Percentiles rank a stretch among this genome's conserved stretches.
Conservation (phyloP, 2,329 filamentous ascomycete genomes). For the Parascedosporium putredinis region DNA sequence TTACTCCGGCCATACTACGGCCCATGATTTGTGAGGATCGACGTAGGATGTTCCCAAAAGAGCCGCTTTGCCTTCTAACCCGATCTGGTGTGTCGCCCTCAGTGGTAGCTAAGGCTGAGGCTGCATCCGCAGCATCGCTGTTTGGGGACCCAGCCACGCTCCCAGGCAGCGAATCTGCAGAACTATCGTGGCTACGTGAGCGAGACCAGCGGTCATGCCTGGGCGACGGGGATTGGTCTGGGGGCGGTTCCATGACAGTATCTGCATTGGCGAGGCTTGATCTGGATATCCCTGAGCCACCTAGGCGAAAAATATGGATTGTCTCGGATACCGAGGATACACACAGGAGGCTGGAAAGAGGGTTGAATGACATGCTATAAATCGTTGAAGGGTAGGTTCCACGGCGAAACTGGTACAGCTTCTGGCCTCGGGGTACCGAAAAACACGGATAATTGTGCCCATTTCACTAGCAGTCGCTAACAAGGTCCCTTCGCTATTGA, state of each 20-base stretch:
- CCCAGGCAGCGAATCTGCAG: conserved; percentile 36
- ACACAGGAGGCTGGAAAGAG: conserved; percentile 82
- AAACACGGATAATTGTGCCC: conserved; percentile 97
- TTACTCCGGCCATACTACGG: conserved; percentile 75
- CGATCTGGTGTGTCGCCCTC: conserved; percentile 17
- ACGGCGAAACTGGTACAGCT: conserved; percentile 90
- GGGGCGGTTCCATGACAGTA: conserved; percentile 25
- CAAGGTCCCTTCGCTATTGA: conserved; percentile 86
- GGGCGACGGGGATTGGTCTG: conserved; percentile 29
- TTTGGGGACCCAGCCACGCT: conserved; percentile 33
- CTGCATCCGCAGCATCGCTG: conserved; percentile 33
- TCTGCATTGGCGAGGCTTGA: conserved; percentile 13
- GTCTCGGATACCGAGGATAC: conserved; percentile 96
- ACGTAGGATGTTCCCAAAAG: conserved; percentile 82
- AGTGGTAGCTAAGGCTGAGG: conserved; percentile 18
- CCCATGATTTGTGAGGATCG: conserved; percentile 91
- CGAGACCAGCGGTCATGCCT: conserved; percentile 42
- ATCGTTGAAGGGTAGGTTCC: conserved; percentile 94
- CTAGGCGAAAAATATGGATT: conserved; percentile 87
- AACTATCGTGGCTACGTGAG: conserved; percentile 43
- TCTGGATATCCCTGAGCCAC: conserved; percentile 28
- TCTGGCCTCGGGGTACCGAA: conserved; percentile 79
- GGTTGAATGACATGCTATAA: conserved; percentile 98
- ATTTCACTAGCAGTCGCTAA: conserved; percentile 95
- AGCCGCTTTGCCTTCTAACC: conserved; percentile 53